Evolutionary conservation across 495 filamentous ascomycete genomes (phyloP), one percentile per base, ranked within the genome.

Genomic region (Trichoderma orchidacearum): DNA sequence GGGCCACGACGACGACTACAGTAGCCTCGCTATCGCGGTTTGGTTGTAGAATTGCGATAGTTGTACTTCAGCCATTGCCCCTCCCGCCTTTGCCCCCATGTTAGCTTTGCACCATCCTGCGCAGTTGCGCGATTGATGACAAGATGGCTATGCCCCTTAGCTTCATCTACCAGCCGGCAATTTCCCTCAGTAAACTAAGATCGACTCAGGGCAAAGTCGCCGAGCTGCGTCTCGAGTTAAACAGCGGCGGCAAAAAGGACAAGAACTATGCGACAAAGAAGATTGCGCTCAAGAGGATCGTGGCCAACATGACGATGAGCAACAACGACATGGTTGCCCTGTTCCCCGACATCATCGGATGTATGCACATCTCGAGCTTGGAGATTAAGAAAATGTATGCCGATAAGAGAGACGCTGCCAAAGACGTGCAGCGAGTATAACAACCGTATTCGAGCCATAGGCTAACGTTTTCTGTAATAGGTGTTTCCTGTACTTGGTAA

Each of bases 231-330:
- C 80, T 85, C 59, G 93, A 99, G 78, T 80, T 99, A 68, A 89
- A 89, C 70, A 89, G 84, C 72, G 87, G 88, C 62, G 88, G 89
- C 67, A 95, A 91, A 77, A 97, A 96, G 75, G 93, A 99, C 78
- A 99, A 97, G 79, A 95, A 95, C 75, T 85, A 87, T 69, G 85
- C 89, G 38, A 83, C 86, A 61, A 99, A 97, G 78, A 97, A 97
- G 81, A 95, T 96, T 66, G 92, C 93, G 29, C 78, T 99, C 53
- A 99, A 99, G 83, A 96, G 96, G 78, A 97, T 99, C 61, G 93
- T 99, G 64, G 93, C 93, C 62, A 99, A 97, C 67, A 97, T 99
- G 93, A 97, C 93, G 56, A 97, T 97, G 93, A 96, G 90, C 80
- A 99, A 97, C 70, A 99, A 99, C 64, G 93, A 99, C 70, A 99